phyloP scores from a whole-genome alignment of 2,329 filamentous ascomycete species.

The Trichoderma oligosporum region DNA sequence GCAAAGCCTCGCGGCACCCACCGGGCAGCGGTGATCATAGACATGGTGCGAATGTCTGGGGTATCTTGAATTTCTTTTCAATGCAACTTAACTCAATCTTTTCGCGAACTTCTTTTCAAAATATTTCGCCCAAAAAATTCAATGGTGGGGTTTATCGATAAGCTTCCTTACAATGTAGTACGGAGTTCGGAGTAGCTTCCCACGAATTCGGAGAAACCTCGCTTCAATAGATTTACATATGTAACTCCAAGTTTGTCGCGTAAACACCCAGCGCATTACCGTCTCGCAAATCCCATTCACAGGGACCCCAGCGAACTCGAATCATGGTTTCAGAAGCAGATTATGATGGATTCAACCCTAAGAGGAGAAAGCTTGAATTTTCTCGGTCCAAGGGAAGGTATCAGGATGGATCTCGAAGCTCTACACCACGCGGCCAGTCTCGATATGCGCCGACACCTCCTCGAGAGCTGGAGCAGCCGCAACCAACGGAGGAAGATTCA shows the following conservation, averaged over 20 bases:
- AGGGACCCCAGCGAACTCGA: neutral
- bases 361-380: constrained; percentile 38
- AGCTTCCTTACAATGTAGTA: constrained; percentile 24
- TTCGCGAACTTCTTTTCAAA: constrained; percentile 22
- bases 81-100: constrained; percentile 10
- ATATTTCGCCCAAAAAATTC: constrained; percentile 35
- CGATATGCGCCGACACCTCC: constrained; percentile 41
- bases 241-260: constrained; percentile 12
- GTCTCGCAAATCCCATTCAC: neutral
- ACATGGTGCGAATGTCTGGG: constrained; percentile 43
- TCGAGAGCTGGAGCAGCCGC: constrained; percentile 47
- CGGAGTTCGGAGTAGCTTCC: no score
- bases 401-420: constrained; percentile 33
- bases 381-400: constrained; percentile 29
- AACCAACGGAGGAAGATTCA: constrained; percentile 65
- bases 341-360: constrained; percentile 39
- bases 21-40: constrained; percentile 72
- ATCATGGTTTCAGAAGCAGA: constrained; percentile 37
- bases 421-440: constrained; percentile 35
- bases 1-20: constrained; percentile 77
- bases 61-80: constrained; percentile 26
- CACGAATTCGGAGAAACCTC: constrained; percentile 27
- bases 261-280: constrained; percentile 8
- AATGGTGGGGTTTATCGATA: constrained; percentile 42
- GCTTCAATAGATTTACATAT: constrained; percentile 16